phyloP scores from a whole-genome alignment of 2,329 filamentous ascomycete genomes.

The Magnaporthiopsis rhizophila region DNA sequence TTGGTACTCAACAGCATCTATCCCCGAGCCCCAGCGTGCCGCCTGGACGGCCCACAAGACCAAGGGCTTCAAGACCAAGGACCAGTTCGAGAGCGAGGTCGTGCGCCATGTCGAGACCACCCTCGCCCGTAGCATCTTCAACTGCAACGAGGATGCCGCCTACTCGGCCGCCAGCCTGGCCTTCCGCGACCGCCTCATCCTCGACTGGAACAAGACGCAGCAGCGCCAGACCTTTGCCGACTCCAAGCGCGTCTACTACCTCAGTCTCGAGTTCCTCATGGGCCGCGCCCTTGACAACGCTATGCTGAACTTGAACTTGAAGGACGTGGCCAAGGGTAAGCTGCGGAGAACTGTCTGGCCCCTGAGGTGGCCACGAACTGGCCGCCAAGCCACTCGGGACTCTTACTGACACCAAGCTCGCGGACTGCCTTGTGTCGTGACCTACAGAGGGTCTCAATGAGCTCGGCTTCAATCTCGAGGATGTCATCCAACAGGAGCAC shows the following conservation, averaged over 20 bases:
- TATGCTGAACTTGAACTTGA: conserved; percentile 91
- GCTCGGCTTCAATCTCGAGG: conserved; percentile 93
- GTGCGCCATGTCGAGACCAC: conserved; percentile 96
- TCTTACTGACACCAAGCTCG: neutral
- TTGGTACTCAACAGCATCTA: conserved; percentile 44
- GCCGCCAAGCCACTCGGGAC: too few relatives aligned
- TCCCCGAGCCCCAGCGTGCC: conserved; percentile 80
- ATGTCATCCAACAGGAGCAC: conserved; percentile 89
- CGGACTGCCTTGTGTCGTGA: neutral
- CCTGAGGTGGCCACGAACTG: too few relatives aligned
- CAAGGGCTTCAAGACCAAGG: conserved; percentile 65
- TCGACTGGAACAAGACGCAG: conserved; percentile 97
- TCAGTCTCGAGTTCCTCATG: conserved; percentile 97
- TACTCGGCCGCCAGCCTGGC: conserved; percentile 88
- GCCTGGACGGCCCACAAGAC: conserved; percentile 63
- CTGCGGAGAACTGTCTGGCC: conserved; percentile 1
- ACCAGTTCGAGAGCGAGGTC: conserved; percentile 79
- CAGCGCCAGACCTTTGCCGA: conserved; percentile 89
- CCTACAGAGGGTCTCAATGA: conserved; percentile 68
- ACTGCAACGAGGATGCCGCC: conserved; percentile 91
- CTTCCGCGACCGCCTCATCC: conserved; percentile 84
- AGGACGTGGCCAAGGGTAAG: conserved; percentile 72
- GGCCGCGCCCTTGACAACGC: conserved; percentile 94
- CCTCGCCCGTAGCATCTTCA: conserved; percentile 90
- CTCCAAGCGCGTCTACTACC: conserved; percentile 91